Evolutionary conservation across 2,329 filamentous ascomycete genomes (phyloP), one percentile per base, ranked within the genome.

Genomic region (Helotiales sp.): DNA sequence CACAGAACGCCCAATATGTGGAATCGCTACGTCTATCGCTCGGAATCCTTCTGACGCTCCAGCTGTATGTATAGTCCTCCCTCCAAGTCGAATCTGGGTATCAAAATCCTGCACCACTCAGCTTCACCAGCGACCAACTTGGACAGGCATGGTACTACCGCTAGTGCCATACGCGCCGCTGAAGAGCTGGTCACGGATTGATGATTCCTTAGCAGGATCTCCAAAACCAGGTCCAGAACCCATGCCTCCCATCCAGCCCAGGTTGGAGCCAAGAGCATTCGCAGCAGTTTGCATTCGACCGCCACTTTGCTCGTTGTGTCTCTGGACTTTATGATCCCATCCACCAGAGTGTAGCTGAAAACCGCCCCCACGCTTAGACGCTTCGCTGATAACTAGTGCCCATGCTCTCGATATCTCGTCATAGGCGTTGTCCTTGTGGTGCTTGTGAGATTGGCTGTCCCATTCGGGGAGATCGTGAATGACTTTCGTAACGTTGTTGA

Each of bases 331-430:
- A 73, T 95, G 87, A 68, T 98, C 93, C 95, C 95, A 99, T 58
- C 90, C 90, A 53, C 90, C 92, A 47, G 91, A 90, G 69, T 96
- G 90, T 63, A 99, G 71, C 64, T 91, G 86, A 68, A 98, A 95
- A 31, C 95, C 95, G 27, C 91, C 93, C 10, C 91, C 93, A 65
- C 90, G 84, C 78, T 98, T 98, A 22, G 89, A 87, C 1, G 92
- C 91, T 74, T 99, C 95, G 60, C 87, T 88, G 66, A 99, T 89
- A 50, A 96, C 93, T 65, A 96, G 74, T 15, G 91, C 87, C 95
- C 95, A 99, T 1, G 95, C 95, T 69, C 89, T 91, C 25, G 91
- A 88, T 63, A 99, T 93, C 71, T 98, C 95, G 69, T 99, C 93
- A 71, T 99, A 99, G 6, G 93, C 93, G 63, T 91, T 91, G 65